Evolutionary conservation across 2,329 filamentous ascomycete genomes (phyloP), one percentile per base, ranked within the genome.

Genomic region (Penicillium sp.): DNA sequence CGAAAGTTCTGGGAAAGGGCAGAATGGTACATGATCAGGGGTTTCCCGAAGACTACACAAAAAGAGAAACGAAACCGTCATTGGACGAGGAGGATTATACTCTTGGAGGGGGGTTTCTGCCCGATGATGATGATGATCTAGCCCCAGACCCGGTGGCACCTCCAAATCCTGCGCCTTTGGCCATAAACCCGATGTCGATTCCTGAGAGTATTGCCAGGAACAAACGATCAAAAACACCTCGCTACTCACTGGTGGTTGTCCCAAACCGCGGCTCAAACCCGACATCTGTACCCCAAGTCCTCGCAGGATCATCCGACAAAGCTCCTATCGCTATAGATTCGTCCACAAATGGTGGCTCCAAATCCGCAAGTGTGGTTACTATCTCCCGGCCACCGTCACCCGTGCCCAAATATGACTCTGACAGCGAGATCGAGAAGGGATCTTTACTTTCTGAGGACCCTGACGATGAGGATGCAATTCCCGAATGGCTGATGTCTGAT

Each of bases 401-500:
- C 15, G 42, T 43, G 23, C 35, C 48, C 57, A 21, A 62, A 17
- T 62, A 65, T 31, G 68, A 70, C 41, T 68, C 68, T 25, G 71
- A 68, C 55, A 72, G 66, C 43, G 70, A 77, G 49, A 70, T 73
- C 19, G 81, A 84, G 38, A 70, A 74, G 41, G 80, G 78, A 0
- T 86, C 83, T 6, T 67, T 86, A 47, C 71, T 84, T 8, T 83
- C 84, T 1, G 82, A 87, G 64, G 85, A 88, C 64, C 85, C 85
- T 0, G 85, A 87, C 33, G 85, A 88, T 63, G 83, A 86, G 49
- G 85, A 87, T 68, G 84, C 84, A 2, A 84, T 87, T 61, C 85
- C 85, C 3, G 84, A 87, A 43, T 88, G 85, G 85, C 69, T 88
- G 48, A 71, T 81, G 61, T 77, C 66, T 52, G 71, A 74, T 64